Conservation (phyloP, 495 filamentous ascomycete genomes). For the Aspergillus steynii region DNA sequence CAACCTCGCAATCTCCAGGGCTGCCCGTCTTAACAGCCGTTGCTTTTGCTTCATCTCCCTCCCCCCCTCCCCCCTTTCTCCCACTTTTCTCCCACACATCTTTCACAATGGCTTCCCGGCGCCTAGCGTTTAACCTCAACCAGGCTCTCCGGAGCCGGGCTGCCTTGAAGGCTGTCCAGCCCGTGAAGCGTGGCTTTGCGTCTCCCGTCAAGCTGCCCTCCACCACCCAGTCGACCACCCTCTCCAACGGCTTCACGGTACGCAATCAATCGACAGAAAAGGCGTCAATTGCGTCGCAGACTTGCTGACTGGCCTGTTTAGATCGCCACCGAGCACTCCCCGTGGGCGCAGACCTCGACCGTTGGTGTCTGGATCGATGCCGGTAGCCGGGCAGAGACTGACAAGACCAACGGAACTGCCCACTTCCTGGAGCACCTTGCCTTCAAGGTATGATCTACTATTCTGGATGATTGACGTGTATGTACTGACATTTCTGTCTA, state of each 20-base stretch:
- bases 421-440: conserved; percentile 99
- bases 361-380: conserved; percentile 99
- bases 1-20: conserved; percentile 48
- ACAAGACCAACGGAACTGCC: conserved; percentile 97
- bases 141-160: conserved; percentile 81
- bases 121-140: conserved; percentile 85
- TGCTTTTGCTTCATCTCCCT: conserved; percentile 35
- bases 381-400: conserved; percentile 95
- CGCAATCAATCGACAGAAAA: conserved; percentile 27
- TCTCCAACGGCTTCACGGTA: conserved; percentile 97
- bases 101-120: conserved; percentile 84
- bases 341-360: conserved; percentile 97
- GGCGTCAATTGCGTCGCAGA: conserved; percentile 25
- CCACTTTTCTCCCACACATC: conserved; percentile 19
- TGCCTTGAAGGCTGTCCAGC: conserved; percentile 69
- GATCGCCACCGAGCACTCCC: conserved; percentile 97
- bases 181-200: conserved; percentile 79
- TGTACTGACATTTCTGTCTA: conserved; percentile 38
- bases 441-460: conserved; percentile 74
- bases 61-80: conserved; percentile 27
- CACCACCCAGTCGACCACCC: conserved; percentile 90
- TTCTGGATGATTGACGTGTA: not conserved
- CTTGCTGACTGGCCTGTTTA: conserved; percentile 50
- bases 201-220: conserved; percentile 71
- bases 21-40: conserved; percentile 21